Evolutionary conservation across 257 asterid genomes (phyloP), one percentile per base, ranked within the genome.

Genomic region (Penstemon newberryi): DNA sequence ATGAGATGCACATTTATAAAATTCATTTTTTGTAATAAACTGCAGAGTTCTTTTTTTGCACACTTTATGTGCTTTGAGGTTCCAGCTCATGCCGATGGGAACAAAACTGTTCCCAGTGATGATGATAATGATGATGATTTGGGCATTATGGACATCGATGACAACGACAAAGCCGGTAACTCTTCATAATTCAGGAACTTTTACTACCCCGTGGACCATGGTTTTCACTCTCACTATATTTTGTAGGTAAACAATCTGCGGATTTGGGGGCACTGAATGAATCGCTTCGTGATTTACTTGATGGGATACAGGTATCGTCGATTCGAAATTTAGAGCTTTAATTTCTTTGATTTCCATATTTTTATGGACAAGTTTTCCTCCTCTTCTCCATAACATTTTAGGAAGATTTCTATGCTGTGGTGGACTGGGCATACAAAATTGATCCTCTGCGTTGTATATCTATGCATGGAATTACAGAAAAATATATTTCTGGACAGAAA

Each of bases 31-130:
- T 73, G 59, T 70, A 56, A 42, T 65, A 36, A 76, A 83, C 61
- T 77, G 76, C 89, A 94, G 99, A 89, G 97, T 78, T 87, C 96
- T 12, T 94, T 94, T 78, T 87, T 87, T 70, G 96, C 99, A 60
- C 96, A 87, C 70, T 94, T 94, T 70, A 89, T 94, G 99, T 94
- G 99, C 89, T 94, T 94, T 80, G 96, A 89, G 79, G 85, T 90
- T 81, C 85, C 88, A 70, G 84, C 90, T 69, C 91, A 53, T 83
- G 81, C 81, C 68, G 76, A 84, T 75, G 90, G 84, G 39, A 85
- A 70, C 77, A 86, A 85, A 80, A 64, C 75, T 67, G 84, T 71
- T 60, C 70, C 75, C 60, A 71, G 36, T 52, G 84, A 80, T 60
- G 81, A 80, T 57, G 80, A 73, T 64, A 75, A 78, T 69, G 83